A percentile compares a stretch with the other conserved stretches of the same genome.
phyloP scores from a whole-genome alignment of 768 basidiomycete genomes.

The Agrocybe pediades region DNA sequence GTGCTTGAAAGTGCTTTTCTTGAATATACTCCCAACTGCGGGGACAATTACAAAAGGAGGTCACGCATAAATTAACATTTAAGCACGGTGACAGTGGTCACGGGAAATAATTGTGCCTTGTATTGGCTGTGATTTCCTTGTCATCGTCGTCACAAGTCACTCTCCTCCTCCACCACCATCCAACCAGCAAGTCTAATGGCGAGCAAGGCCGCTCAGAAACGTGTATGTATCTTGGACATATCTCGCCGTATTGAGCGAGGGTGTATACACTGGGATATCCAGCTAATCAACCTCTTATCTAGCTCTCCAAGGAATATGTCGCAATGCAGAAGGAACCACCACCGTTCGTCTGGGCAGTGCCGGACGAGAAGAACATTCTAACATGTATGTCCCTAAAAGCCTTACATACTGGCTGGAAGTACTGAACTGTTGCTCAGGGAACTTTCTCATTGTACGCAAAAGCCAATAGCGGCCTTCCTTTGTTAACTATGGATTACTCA shows the following conservation, averaged over 20 bases:
- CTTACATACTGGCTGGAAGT: not conserved
- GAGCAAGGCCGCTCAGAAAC: slow-evolving; percentile 84
- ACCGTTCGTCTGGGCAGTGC: slow-evolving; percentile 93
- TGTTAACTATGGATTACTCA: slow-evolving; percentile 15
- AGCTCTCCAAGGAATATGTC: slow-evolving; percentile 89
- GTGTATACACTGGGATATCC: not conserved
- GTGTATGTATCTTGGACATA: slow-evolving; percentile 43
- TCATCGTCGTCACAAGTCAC: slow-evolving; percentile 13
- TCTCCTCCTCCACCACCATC: slow-evolving; percentile 26
- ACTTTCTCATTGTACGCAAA: slow-evolving; percentile 80
- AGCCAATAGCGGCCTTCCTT: slow-evolving; percentile 1
- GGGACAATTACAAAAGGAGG: no score
- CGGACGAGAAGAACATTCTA: slow-evolving; percentile 97
- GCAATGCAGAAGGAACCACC: slow-evolving; percentile 92
- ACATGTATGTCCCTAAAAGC: slow-evolving; percentile 64
- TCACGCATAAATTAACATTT: no score
- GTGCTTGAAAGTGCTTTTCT: no score
- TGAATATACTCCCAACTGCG: no score
- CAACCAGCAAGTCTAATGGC: slow-evolving; percentile 58
- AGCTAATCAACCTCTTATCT: slow-evolving; percentile 14
- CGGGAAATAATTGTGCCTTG: not conserved
- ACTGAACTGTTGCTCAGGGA: slow-evolving; percentile 57
- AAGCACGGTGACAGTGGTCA: no score
- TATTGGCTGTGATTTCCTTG: not conserved
- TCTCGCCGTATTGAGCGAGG: slow-evolving; percentile 4